These are phyloP conservation scores for Solanum piurae DNA, from an alignment of 257 asterid genomes.

Conservation along the genomic window DNA sequence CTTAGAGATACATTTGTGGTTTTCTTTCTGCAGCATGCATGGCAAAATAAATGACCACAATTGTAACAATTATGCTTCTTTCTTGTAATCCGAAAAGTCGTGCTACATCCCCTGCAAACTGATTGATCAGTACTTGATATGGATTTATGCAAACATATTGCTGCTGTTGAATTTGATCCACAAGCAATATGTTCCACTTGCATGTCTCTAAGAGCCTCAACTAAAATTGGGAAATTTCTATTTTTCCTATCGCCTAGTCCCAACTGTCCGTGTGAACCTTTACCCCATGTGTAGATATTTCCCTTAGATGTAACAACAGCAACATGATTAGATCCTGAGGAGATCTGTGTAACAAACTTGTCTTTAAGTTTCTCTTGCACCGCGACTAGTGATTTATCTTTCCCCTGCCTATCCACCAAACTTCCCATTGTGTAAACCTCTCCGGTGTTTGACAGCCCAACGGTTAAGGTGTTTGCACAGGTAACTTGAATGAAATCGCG, in stretches of 20 bases:
- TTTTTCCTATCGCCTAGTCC: slow-evolving; percentile 41
- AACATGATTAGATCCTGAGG: slow-evolving; percentile 33
- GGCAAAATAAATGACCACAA: slow-evolving; percentile 34
- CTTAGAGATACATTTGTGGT: slow-evolving; percentile 32
- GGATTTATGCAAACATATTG: slow-evolving; percentile 43
- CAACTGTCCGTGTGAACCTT: slow-evolving; percentile 39
- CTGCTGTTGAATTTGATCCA: slow-evolving; percentile 40
- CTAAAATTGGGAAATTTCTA: slow-evolving; percentile 27
- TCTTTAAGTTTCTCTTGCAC: slow-evolving; percentile 31
- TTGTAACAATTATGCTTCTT: slow-evolving; percentile 44
- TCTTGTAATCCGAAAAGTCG: slow-evolving; percentile 28
- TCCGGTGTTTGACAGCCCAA: slow-evolving; percentile 26
- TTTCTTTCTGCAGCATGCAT: slow-evolving; percentile 33
- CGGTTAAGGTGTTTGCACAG: slow-evolving; percentile 27
- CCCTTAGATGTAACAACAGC: slow-evolving; percentile 34
- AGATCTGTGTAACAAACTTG: slow-evolving; percentile 25
- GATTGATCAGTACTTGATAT: slow-evolving; percentile 33
- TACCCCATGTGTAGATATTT: slow-evolving; percentile 33
- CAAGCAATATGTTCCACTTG: slow-evolving; percentile 31
- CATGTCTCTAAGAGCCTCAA: slow-evolving; percentile 27
- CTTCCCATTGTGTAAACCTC: slow-evolving; percentile 38
- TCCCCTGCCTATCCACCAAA: slow-evolving; percentile 22
- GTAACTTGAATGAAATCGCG: slow-evolving; percentile 32
- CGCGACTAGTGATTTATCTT: slow-evolving; percentile 19
- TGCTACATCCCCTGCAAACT: slow-evolving; percentile 31